phyloP scores from a whole-genome alignment of 352 stramenopile genomes.

The Pythium brassicae region DNA sequence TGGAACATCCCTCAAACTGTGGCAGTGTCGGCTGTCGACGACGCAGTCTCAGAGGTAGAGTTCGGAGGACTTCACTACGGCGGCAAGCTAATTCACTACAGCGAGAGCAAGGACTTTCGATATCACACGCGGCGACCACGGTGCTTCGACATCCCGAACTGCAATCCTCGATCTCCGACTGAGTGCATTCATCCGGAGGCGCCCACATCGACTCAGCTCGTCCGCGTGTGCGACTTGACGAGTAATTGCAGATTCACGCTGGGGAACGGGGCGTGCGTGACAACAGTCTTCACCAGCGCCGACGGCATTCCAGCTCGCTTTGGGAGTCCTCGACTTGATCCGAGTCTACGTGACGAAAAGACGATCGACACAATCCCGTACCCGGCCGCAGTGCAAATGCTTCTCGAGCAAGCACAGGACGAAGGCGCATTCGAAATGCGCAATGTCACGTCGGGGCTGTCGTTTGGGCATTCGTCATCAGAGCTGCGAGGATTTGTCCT shows the following conservation, averaged over 20 bases:
- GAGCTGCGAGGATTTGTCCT: slow-evolving; percentile 53
- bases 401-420: slow-evolving; percentile 27
- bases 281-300: slow-evolving; percentile 2
- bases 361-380: background rate
- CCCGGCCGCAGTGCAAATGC: background rate
- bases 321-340: slow-evolving; percentile 25
- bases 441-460: slow-evolving; percentile 14
- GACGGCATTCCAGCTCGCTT: slow-evolving; percentile 29
- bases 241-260: slow-evolving; percentile 32
- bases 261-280: slow-evolving; percentile 53
- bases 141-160: slow-evolving; percentile 62
- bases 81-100: slow-evolving; percentile 49
- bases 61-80: slow-evolving; percentile 56
- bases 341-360: slow-evolving; percentile 6
- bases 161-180: slow-evolving; percentile 23
- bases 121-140: slow-evolving; percentile 56
- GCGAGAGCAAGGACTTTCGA: slow-evolving; percentile 46
- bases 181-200: slow-evolving; percentile 24
- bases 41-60: slow-evolving; percentile 52
- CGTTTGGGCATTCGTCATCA: slow-evolving; percentile 30
- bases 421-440: slow-evolving; percentile 6
- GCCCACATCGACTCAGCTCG: slow-evolving; percentile 1
- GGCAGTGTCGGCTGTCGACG: slow-evolving; percentile 46
- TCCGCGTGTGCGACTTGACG: slow-evolving; percentile 52
- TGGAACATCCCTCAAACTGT: slow-evolving; percentile 55